Conservation (phyloP, 805 yeast genomes). For the Zygosaccharomyces gambellarensis region DNA sequence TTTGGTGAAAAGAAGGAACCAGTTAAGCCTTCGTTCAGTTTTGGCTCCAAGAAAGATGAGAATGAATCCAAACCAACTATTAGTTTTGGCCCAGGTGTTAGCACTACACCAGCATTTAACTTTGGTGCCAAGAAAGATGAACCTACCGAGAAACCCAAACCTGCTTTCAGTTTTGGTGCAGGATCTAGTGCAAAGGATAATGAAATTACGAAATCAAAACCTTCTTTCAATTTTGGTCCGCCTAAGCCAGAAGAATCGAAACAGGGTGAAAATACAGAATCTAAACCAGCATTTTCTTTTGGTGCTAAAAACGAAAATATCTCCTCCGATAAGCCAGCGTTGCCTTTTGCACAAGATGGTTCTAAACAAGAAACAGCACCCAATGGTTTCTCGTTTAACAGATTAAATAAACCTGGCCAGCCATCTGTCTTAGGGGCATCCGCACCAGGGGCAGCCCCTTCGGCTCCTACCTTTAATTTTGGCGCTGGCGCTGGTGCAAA, state of each 20-base stretch:
- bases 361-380: not conserved
- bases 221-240: slow-evolving; percentile 12
- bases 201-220: not conserved
- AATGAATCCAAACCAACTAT: slow-evolving; percentile 10
- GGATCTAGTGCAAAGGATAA: not conserved
- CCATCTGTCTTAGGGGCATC: not conserved
- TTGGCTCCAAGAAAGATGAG: slow-evolving; percentile 7
- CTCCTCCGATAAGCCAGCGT: not conserved
- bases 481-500: slow-evolving; percentile 2
- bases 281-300: slow-evolving; percentile 7
- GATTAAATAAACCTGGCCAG: not conserved
- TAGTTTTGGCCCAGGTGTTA: slow-evolving; percentile 3
- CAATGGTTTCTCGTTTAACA: slow-evolving; percentile 3
- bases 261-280: not conserved
- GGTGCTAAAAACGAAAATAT: slow-evolving; percentile 7
- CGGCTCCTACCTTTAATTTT: slow-evolving; percentile 2
- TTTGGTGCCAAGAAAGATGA: slow-evolving; percentile 9
- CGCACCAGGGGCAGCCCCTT: slow-evolving; percentile 7
- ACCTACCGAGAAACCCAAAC: not conserved
- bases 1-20: slow-evolving; percentile 10
- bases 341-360: not conserved
- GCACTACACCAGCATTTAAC: slow-evolving; percentile 7
- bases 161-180: slow-evolving; percentile 11
- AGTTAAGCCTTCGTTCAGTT: slow-evolving; percentile 16
- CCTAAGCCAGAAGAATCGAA: not conserved